A percentile compares a stretch with the other conserved stretches of the same genome.
Conservation (phyloP, 1,139 yeast genomes). For the Yamadazyma conglobata region DNA sequence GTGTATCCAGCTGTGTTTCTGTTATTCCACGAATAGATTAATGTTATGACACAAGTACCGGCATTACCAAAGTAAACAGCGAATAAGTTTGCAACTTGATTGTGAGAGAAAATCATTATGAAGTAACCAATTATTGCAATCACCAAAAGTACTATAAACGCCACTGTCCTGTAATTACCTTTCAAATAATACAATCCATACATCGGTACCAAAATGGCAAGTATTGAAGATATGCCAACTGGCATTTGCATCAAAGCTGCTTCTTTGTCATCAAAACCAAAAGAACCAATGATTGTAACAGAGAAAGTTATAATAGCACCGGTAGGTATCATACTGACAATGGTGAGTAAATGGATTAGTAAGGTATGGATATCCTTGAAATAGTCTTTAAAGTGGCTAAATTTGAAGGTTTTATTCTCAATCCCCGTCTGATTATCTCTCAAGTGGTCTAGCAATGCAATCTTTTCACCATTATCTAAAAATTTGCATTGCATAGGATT, state of each 20-base stretch:
- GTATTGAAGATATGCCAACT: slow-evolving; percentile 34
- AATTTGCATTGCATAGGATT: slow-evolving; percentile 31
- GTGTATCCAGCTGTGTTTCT: slow-evolving; percentile 38
- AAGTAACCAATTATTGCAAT: slow-evolving; percentile 38
- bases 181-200: slow-evolving; percentile 23
- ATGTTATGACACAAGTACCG: slow-evolving; percentile 34
- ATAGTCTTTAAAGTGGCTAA: slow-evolving; percentile 27
- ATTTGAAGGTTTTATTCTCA: slow-evolving; percentile 16
- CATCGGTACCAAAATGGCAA: slow-evolving; percentile 30
- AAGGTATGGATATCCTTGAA: slow-evolving; percentile 34
- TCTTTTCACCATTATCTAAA: slow-evolving; percentile 25
- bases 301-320: slow-evolving; percentile 41
- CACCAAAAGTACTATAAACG: slow-evolving; percentile 28
- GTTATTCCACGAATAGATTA: slow-evolving; percentile 33
- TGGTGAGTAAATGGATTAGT: slow-evolving; percentile 32
- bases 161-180: slow-evolving; percentile 22
- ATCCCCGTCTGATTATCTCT: slow-evolving; percentile 26
- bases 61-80: slow-evolving; percentile 35
- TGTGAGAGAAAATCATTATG: slow-evolving; percentile 25
- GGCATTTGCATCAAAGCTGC: slow-evolving; percentile 42
- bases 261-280: slow-evolving; percentile 30
- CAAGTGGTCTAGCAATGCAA: slow-evolving; percentile 27
- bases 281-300: slow-evolving; percentile 35
- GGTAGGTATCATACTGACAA: slow-evolving; percentile 36
- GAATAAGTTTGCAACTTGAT: slow-evolving; percentile 30